Evolutionary conservation across 2,329 filamentous ascomycete genomes (phyloP).

Genomic region (Calonectria crousiana): DNA sequence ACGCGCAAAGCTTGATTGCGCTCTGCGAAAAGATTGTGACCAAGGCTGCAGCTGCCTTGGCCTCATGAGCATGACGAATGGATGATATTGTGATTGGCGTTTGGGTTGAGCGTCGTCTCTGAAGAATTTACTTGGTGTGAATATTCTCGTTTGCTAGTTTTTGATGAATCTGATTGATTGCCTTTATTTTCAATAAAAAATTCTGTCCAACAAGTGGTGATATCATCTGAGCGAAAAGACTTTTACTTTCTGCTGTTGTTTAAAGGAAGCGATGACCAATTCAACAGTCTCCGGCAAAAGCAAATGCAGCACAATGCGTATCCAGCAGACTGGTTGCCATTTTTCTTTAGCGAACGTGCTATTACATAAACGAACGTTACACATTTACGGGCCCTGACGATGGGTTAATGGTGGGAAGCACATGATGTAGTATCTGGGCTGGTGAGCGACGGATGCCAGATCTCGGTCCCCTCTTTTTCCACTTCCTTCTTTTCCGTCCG

Average conservation of each 20-base stretch:
- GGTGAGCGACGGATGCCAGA: not conserved
- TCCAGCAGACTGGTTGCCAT: not conserved
- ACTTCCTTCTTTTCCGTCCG: not conserved
- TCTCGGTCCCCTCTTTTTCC: not conserved
- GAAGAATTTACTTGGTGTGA: too few species aligned
- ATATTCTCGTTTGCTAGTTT: not conserved
- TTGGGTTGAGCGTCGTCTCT: not conserved
- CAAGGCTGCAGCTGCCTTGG: conserved; percentile 18
- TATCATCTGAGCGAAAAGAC: not conserved
- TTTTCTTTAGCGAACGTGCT: not conserved
- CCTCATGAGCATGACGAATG: not conserved
- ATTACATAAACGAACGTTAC: not conserved
- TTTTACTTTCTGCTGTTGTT: not conserved
- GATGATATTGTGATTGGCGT: not conserved
- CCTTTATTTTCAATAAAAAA: not conserved
- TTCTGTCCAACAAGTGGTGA: not conserved
- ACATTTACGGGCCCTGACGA: not conserved
- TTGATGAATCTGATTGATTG: not conserved
- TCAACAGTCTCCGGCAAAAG: not conserved
- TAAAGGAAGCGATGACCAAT: not conserved
- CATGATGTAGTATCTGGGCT: not conserved
- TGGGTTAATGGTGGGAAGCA: not conserved
- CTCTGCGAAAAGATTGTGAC: conserved; percentile 44
- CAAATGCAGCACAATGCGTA: not conserved
- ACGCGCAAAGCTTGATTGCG: conserved; percentile 38